A percentile compares a stretch with the other conserved stretches of the same genome.
These are phyloP conservation scores for Cladosporium sp. DNA, from an alignment of 2,329 filamentous ascomycete species.

Conservation along the genomic window DNA sequence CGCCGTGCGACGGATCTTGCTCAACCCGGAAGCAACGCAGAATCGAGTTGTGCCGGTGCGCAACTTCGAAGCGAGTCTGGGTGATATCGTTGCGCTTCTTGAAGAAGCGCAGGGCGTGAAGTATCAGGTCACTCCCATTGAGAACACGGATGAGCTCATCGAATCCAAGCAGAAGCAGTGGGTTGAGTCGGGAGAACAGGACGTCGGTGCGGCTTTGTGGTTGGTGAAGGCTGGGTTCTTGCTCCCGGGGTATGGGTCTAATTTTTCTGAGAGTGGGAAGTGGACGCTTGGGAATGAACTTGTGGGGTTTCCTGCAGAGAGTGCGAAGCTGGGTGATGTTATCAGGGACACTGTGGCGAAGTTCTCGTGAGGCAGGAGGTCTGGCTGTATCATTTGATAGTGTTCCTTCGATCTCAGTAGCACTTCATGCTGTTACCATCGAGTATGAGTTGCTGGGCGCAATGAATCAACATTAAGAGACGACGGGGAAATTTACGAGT, in stretches of 20 bases:
- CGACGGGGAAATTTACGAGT: background rate
- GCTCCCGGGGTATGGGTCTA: constrained; percentile 21
- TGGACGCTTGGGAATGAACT: background rate
- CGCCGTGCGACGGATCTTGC: constrained; percentile 32
- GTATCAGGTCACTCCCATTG: constrained; percentile 50
- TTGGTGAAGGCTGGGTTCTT: constrained; percentile 22
- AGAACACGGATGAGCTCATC: constrained; percentile 16
- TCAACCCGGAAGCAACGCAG: constrained; percentile 32
- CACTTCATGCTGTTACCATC: background rate
- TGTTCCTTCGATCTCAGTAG: background rate
- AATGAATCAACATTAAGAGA: background rate
- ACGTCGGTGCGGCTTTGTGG: constrained; percentile 16
- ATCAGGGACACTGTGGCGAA: background rate
- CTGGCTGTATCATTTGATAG: background rate
- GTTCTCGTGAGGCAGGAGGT: background rate
- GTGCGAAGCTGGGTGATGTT: background rate
- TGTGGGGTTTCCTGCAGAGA: background rate
- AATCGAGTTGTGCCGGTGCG: constrained; percentile 56
- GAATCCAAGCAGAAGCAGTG: constrained; percentile 19
- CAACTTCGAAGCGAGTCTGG: constrained; percentile 65
- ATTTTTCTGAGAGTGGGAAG: constrained; percentile 10
- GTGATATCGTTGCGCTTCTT: constrained; percentile 62
- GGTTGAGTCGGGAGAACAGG: constrained; percentile 11
- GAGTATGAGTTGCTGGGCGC: background rate
- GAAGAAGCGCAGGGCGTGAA: constrained; percentile 61